Evolutionary conservation across 2,329 filamentous ascomycete genomes (phyloP), one percentile per base, ranked within the genome.

Genomic region (Aspergillus pseudonomiae): DNA sequence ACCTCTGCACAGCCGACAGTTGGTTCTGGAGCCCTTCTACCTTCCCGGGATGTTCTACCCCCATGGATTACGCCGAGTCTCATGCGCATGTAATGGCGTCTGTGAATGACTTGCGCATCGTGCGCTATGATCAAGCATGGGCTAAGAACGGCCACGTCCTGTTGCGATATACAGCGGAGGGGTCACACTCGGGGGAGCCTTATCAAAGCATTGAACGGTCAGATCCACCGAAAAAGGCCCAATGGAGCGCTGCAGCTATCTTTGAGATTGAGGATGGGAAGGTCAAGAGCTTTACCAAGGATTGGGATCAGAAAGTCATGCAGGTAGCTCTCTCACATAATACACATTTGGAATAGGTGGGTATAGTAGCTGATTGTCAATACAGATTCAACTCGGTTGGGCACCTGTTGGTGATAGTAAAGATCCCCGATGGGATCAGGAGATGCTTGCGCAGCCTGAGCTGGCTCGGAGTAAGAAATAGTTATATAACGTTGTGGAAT

Each of bases 201-300:
- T 75, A 79, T 54, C 73, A 75, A 57, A 77, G 76, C 1, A 77
- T 79, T 53, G 63, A 77, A 58, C 68, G 71, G 34, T 74, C 68
- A 19, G 70, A 72, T 1, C 64, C 64, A 11, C 62, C 62, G 12
- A 72, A 69, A 21, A 73, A 75, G 64, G 77, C 77, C 30, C 68
- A 67, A 3, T 79, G 77, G 77, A 71, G 71, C 60, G 77, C 77
- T 24, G 73, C 75, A 28, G 77, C 75, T n/a, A 79, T 79, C 30
- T 78, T 79, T 62, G 75, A 78, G 63, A 70, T 78, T 19, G 67
- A 73, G 39, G 68, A 74, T 36, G 76, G 74, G 11, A 78, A 78
- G 68, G 70, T 79, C 24, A 69, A 70, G 60, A 74, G 74, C 30
- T 78, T 76, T 65, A 76, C 72, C 21, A 79, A 78, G 61, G 76